These are phyloP conservation scores for Clavispora santaluciae DNA, from an alignment of 805 yeast genomes.

Conservation along the genomic window DNA sequence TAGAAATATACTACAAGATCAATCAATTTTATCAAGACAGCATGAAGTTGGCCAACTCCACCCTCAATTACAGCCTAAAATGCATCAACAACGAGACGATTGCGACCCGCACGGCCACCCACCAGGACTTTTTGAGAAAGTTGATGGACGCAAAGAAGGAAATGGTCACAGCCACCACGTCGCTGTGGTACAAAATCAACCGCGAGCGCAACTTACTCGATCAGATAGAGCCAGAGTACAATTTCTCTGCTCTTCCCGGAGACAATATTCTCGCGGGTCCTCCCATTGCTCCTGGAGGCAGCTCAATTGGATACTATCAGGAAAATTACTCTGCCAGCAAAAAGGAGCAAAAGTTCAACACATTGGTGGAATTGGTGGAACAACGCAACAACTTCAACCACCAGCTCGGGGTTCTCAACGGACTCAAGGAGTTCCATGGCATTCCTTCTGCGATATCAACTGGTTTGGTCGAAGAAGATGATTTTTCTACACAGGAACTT, in stretches of 20 bases:
- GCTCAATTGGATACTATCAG: constrained; percentile 14
- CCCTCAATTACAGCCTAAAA: constrained; percentile 55
- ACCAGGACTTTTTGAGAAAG: constrained; percentile 74
- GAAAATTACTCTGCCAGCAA: constrained; percentile 22
- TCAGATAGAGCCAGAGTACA: constrained; percentile 52
- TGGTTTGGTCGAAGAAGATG: constrained; percentile 21
- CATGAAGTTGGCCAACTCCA: constrained; percentile 41
- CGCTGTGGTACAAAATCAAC: constrained; percentile 87
- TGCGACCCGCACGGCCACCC: constrained; percentile 73
- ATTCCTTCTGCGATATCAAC: constrained; percentile 73
- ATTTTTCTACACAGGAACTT: constrained; percentile 25
- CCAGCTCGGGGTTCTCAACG: constrained; percentile 67
- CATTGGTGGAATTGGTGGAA: constrained; percentile 44
- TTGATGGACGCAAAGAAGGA: constrained; percentile 61
- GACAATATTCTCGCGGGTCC: not conserved
- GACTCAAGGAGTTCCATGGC: constrained; percentile 62
- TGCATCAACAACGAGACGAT: constrained; percentile 78
- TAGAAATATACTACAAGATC: constrained; percentile 64
- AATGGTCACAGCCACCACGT: constrained; percentile 69
- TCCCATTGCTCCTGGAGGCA: constrained; percentile 15
- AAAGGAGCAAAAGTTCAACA: constrained; percentile 32
- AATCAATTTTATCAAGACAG: constrained; percentile 71
- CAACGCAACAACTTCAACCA: constrained; percentile 62
- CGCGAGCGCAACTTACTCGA: constrained; percentile 83
- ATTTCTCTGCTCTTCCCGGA: constrained; percentile 36